A percentile compares a stretch with the other conserved stretches of the same genome.
Conservation (phyloP, 2,329 filamentous ascomycete species). For the Claviceps lovelessii region DNA sequence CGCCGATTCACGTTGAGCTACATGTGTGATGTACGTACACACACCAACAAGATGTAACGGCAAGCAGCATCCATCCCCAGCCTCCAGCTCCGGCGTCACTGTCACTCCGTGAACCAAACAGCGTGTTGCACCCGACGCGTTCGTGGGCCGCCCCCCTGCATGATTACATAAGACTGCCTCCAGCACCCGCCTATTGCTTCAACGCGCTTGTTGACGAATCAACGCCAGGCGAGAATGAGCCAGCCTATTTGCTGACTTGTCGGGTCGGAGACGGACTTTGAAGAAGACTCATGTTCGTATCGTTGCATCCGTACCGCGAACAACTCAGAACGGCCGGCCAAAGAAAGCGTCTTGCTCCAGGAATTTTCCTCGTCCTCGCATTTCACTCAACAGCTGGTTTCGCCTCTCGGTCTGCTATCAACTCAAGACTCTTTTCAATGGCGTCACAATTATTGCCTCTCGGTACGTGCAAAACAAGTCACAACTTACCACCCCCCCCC, state of each 20-base stretch:
- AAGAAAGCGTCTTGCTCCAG: neutral
- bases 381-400: neutral
- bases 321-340: neutral
- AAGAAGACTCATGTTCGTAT: neutral
- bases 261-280: neutral
- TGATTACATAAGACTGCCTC: neutral
- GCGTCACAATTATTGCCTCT: constrained; percentile 60
- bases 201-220: neutral
- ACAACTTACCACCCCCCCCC: no score
- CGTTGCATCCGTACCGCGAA: neutral
- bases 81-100: no score
- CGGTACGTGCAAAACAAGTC: constrained; percentile 29
- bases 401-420: neutral
- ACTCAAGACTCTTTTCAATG: constrained; percentile 30
- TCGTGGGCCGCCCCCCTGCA: neutral
- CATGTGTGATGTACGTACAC: no score
- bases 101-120: neutral
- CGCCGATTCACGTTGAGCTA: no score
- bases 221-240: neutral
- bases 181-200: no score
- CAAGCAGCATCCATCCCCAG: no score
- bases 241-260: neutral
- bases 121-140: neutral
- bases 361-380: neutral
- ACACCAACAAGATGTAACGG: neutral